phyloP scores from a whole-genome alignment of 1,284 basidiomycete genomes.

The Coniophora puteana region DNA sequence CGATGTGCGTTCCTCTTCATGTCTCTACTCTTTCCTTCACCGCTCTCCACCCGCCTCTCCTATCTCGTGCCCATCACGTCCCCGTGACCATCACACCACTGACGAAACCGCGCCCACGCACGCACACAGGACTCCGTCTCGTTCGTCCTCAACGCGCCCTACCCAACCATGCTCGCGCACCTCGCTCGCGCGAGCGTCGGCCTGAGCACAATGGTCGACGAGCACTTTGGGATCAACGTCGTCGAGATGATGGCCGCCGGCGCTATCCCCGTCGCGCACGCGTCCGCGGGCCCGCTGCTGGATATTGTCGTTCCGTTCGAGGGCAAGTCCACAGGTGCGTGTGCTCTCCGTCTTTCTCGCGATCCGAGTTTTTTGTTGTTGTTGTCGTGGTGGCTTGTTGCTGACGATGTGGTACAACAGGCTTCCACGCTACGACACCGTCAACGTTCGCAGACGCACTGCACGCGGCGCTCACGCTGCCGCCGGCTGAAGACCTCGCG shows the following conservation, averaged over 20 bases:
- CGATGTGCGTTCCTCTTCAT: constrained; percentile 39
- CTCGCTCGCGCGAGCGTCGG: constrained; percentile 80
- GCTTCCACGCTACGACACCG: constrained; percentile 77
- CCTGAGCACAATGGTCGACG: constrained; percentile 96
- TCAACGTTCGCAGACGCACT: constrained; percentile 73
- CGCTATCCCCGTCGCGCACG: constrained; percentile 88
- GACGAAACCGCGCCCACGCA: no score
- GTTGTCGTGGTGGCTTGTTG: not conserved
- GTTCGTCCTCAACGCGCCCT: constrained; percentile 85
- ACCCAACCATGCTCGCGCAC: constrained; percentile 63
- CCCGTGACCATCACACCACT: constrained; percentile 1
- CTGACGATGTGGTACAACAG: constrained; percentile 41
- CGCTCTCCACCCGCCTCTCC: not conserved
- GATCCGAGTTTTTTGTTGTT: not conserved
- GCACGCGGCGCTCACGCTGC: constrained; percentile 61
- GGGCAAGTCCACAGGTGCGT: constrained; percentile 63
- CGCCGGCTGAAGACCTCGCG: constrained; percentile 47
- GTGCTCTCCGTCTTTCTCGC: constrained; percentile 1
- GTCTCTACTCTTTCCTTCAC: not conserved
- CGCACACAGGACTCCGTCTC: constrained; percentile 69
- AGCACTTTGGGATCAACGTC: constrained; percentile 98
- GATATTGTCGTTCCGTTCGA: constrained; percentile 88
- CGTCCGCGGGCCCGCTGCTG: constrained; percentile 86
- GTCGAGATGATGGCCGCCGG: constrained; percentile 99
- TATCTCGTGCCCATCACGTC: not conserved